These are phyloP conservation scores for Phytophthora boehmeriae DNA, from an alignment of 352 stramenopile species.

Conservation along the genomic window DNA sequence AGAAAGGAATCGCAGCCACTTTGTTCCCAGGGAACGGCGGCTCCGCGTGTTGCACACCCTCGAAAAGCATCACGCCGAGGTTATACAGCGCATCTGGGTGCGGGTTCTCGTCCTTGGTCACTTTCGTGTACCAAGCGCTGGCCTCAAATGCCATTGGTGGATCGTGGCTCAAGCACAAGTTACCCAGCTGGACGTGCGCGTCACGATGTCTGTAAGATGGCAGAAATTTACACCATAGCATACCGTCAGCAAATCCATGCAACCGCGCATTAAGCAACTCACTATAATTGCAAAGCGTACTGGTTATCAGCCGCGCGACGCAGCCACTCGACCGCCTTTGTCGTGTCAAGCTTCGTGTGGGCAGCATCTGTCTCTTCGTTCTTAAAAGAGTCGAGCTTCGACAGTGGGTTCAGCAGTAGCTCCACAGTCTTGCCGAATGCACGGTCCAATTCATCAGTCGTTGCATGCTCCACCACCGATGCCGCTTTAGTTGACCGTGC, in stretches of 20 bases:
- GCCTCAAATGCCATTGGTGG: conserved; percentile 73
- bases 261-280: neutral
- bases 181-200: conserved; percentile 82
- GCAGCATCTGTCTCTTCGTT: conserved; percentile 17
- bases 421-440: conserved; percentile 78
- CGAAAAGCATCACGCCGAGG: conserved; percentile 78
- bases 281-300: conserved; percentile 9
- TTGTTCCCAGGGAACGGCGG: conserved; percentile 68
- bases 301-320: conserved; percentile 75
- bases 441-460: conserved; percentile 59
- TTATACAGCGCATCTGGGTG: conserved; percentile 87
- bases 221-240: neutral
- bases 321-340: conserved; percentile 81
- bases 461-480: conserved; percentile 65
- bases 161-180: conserved; percentile 81
- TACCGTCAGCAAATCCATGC: neutral
- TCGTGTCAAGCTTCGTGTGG: conserved; percentile 52
- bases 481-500: conserved; percentile 4
- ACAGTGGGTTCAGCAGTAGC: conserved; percentile 65
- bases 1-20: conserved; percentile 70
- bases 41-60: conserved; percentile 74
- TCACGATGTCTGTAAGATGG: conserved; percentile 52
- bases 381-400: conserved; percentile 48
- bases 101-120: conserved; percentile 56
- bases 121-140: conserved; percentile 75